A percentile compares a stretch with the other conserved stretches of the same genome.
These are phyloP conservation scores for Penicillium digitatum DNA, from an alignment of 2,329 filamentous ascomycete genomes.

Conservation along the genomic window DNA sequence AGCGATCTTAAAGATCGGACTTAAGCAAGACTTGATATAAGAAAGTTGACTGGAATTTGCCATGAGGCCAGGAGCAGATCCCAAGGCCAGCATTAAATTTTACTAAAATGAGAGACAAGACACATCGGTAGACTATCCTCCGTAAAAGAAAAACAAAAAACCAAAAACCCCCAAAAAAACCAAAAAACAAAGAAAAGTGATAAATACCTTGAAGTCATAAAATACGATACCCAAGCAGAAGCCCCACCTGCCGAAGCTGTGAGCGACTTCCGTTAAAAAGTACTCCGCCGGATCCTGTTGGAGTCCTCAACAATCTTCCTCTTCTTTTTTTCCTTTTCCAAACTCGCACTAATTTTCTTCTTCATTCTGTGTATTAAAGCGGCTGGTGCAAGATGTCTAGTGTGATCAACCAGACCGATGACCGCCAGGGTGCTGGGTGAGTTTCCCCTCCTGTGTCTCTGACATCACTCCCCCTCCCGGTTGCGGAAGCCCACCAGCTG, in stretches of 20 bases:
- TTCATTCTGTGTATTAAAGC: constrained; percentile 15
- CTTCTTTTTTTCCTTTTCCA: constrained; percentile 12
- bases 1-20: not conserved
- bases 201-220: constrained; percentile 18
- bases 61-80: not conserved
- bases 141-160: not conserved
- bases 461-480: constrained; percentile 37
- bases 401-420: constrained; percentile 50
- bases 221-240: constrained; percentile 12
- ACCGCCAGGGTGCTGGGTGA: constrained; percentile 51
- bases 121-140: not conserved
- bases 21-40: not conserved
- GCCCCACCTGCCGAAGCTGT: constrained; percentile 25
- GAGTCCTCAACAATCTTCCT: constrained; percentile 24
- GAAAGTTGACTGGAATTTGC: not conserved
- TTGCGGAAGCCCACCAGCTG: constrained; percentile 15
- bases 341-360: constrained; percentile 1
- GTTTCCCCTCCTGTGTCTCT: constrained; percentile 35
- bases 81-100: not conserved
- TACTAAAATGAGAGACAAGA: not conserved
- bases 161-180: not conserved
- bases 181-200: not conserved
- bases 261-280: constrained; percentile 28
- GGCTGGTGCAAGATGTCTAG: constrained; percentile 44
- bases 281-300: constrained; percentile 32